A percentile compares a stretch with the other conserved stretches of the same genome.
Conservation (phyloP, 177 flowering plant species). For the Vitis hybrid region DNA sequence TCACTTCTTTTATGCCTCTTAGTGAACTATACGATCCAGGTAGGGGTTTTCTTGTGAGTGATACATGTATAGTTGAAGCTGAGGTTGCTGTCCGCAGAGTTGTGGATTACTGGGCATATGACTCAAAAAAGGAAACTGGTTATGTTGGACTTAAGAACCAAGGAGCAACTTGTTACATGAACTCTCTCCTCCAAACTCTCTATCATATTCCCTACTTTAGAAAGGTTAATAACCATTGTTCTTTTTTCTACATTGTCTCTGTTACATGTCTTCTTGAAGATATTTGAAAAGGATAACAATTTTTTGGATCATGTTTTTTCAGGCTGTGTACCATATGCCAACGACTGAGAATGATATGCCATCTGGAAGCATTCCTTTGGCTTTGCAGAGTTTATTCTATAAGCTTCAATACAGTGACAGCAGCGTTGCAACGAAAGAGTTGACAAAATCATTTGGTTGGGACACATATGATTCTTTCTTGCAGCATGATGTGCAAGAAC, state of each 20-base stretch:
- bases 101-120: conserved; percentile 34
- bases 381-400: conserved; percentile 52
- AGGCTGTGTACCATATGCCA: conserved; percentile 63
- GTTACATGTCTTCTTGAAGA: neutral
- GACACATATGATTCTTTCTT: conserved; percentile 57
- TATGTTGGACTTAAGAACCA: conserved; percentile 47
- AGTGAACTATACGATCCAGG: conserved; percentile 34
- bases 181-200: conserved; percentile 40
- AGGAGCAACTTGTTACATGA: conserved; percentile 49
- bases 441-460: conserved; percentile 68
- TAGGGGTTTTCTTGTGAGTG: conserved; percentile 43
- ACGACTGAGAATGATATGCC: conserved; percentile 52
- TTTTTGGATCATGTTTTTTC: conserved; percentile 6
- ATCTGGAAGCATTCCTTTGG: conserved; percentile 52
- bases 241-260: neutral
- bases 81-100: conserved; percentile 36
- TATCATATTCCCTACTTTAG: conserved; percentile 44
- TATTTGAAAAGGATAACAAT: neutral
- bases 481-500: conserved; percentile 67
- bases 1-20: conserved; percentile 46
- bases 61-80: conserved; percentile 32
- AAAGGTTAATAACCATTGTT: conserved; percentile 24
- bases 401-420: conserved; percentile 47
- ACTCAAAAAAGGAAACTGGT: conserved; percentile 45
- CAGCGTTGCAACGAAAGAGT: conserved; percentile 49